phyloP scores from a whole-genome alignment of 306 rosid genomes.

The Sphenostylis stenocarpa region DNA sequence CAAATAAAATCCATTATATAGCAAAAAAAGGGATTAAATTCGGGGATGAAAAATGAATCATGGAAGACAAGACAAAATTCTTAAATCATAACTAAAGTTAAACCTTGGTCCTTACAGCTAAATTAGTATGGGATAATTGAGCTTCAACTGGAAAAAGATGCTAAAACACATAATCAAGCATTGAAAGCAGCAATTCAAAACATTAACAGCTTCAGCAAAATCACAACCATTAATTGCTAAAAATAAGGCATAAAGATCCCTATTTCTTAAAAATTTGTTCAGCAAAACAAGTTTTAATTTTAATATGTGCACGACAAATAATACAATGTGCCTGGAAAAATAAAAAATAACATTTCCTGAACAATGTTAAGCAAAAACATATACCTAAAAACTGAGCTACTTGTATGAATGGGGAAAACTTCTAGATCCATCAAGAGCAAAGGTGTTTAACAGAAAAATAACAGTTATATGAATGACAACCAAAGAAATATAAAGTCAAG shows the following conservation, averaged over 20 bases:
- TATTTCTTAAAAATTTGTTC: not conserved
- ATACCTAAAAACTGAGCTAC: not conserved
- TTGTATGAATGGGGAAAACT: not conserved
- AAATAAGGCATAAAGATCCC: not conserved
- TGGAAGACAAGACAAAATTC: not conserved
- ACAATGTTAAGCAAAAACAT: not conserved
- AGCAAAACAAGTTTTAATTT: not conserved
- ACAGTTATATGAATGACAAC: not conserved
- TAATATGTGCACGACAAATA: not conserved
- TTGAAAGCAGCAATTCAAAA: not conserved
- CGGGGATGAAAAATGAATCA: not conserved
- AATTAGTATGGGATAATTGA: not conserved
- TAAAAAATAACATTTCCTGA: not conserved
- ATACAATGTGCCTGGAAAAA: not conserved
- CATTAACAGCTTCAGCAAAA: not conserved
- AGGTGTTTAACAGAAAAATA: not conserved
- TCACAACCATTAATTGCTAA: not conserved
- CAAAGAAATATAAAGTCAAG: not conserved
- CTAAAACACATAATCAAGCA: not conserved
- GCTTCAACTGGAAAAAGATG: not conserved
- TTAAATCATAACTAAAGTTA: not conserved
- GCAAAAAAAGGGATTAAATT: constrained; percentile 1
- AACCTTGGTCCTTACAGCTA: not conserved
- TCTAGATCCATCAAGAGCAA: not conserved
- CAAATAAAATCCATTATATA: not conserved